Evolutionary conservation across 2,329 filamentous ascomycete genomes (phyloP), one percentile per base, ranked within the genome.

Genomic region (Paracoccidioides brasiliensis): DNA sequence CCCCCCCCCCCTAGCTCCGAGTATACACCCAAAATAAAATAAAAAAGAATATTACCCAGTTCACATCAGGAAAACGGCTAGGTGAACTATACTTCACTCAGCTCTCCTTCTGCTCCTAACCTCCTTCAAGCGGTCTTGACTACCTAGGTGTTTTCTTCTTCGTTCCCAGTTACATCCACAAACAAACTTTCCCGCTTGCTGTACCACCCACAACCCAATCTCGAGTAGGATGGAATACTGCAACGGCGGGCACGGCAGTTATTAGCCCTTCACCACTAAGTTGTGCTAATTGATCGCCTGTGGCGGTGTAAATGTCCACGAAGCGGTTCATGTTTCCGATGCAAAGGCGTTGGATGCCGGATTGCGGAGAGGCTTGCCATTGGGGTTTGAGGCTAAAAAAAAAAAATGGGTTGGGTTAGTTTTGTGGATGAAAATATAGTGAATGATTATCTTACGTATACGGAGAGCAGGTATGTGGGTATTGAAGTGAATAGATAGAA

Each of bases 241-340:
- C 87, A 0, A 95, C 93, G 0, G 93, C 88, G 2, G 93, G 93
- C 3, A 98, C 93, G 5, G 93, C 93, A 0, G 90, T 95, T 62
- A 98, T 95, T 10, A 59, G 41, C 0, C 86, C 88, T 0, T 95
- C 89, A 0, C 90, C 89, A 1, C 85, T 89, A 3, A 98, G 73
- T 69, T 97, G 91, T 0, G 88, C 91, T 3, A 97, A 72, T 68
- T 97, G 91, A 64, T 89, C 84, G 0, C 93, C 93, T 51, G 86
- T 80, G 0, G 83, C 79, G 0, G 85, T 86, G 68, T 86, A 98
- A 0, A 98, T 80, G 66, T 98, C 93, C 1, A 97, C 88, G 63
- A 96, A 97, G 1, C 93, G 82, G 67, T 95, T 95, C 93, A 97
- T 97, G 63, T 97, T 98, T 1, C 88, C 93, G 56, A 98, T 91